Conservation (phyloP, 306 rosid species). For the Fagus crenata region DNA sequence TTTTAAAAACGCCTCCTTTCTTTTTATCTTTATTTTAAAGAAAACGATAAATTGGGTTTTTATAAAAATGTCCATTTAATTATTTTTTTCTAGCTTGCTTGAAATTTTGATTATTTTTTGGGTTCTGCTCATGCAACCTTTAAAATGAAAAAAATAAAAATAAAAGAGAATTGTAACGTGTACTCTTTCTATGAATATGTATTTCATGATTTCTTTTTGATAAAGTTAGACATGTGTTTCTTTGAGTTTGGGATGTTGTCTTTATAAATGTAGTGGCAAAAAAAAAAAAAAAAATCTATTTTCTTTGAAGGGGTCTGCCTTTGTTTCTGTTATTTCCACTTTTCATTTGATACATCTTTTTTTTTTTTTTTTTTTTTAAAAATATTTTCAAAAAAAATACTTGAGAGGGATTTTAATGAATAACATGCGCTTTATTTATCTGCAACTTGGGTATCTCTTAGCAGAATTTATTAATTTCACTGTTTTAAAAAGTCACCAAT, state of each 20-base stretch:
- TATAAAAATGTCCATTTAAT: background rate
- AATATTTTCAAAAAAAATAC: too few species aligned
- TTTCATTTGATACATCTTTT: conserved; percentile 36
- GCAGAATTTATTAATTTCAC: conserved; percentile 31
- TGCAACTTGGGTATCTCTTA: conserved; percentile 31
- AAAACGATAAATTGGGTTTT: too few species aligned
- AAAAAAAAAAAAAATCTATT: conserved; percentile 3
- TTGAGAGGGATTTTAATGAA: conserved; percentile 34
- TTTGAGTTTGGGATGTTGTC: conserved; percentile 1
- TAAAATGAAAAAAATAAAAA: background rate
- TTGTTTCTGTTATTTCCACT: conserved; percentile 24
- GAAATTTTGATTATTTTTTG: background rate
- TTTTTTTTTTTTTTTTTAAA: too few species aligned
- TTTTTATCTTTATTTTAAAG: background rate
- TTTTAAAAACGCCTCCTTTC: background rate
- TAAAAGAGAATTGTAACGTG: too few species aligned
- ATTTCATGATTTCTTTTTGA: background rate
- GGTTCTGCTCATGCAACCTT: background rate
- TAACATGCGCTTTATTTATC: background rate
- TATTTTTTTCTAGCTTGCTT: background rate
- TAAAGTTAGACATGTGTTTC: background rate
- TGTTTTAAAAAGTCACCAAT: conserved; percentile 8
- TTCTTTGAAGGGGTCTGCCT: conserved; percentile 9
- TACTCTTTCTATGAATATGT: too few species aligned
- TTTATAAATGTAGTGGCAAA: too few species aligned